These are phyloP conservation scores for Syzygium oleosum DNA, from an alignment of 345 rosid genomes.

Conservation along the genomic window DNA sequence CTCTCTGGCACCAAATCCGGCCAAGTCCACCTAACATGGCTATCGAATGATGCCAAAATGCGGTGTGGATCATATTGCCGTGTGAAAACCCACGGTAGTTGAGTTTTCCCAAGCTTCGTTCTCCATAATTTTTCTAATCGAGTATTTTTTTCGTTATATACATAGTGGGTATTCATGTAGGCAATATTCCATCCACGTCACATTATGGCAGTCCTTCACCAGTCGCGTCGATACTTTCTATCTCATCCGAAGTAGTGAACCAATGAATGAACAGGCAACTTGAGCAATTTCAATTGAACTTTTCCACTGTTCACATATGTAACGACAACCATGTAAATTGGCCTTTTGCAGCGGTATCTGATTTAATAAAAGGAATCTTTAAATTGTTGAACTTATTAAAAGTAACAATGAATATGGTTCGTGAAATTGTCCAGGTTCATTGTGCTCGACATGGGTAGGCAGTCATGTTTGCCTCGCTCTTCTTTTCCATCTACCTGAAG, in stretches of 20 bases:
- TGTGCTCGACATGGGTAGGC: background rate
- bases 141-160: too few relatives aligned
- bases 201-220: background rate
- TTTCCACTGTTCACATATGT: background rate
- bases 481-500: background rate
- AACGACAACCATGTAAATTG: background rate
- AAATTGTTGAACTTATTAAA: background rate
- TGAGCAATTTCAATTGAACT: background rate
- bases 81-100: too few relatives aligned
- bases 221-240: too few relatives aligned
- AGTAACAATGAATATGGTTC: background rate
- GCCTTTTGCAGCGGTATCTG: background rate
- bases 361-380: background rate
- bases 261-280: background rate
- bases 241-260: too few relatives aligned
- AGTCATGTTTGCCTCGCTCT: background rate
- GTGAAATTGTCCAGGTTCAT: constrained; percentile 1
- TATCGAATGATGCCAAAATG: background rate
- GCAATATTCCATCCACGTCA: background rate
- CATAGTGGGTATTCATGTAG: background rate
- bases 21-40: background rate
- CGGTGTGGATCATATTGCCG: background rate
- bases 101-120: too few relatives aligned
- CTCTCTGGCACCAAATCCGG: background rate
- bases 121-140: too few relatives aligned